phyloP scores from a whole-genome alignment of 176 grass and related monocot genomes.

The Oryza coarctata region DNA sequence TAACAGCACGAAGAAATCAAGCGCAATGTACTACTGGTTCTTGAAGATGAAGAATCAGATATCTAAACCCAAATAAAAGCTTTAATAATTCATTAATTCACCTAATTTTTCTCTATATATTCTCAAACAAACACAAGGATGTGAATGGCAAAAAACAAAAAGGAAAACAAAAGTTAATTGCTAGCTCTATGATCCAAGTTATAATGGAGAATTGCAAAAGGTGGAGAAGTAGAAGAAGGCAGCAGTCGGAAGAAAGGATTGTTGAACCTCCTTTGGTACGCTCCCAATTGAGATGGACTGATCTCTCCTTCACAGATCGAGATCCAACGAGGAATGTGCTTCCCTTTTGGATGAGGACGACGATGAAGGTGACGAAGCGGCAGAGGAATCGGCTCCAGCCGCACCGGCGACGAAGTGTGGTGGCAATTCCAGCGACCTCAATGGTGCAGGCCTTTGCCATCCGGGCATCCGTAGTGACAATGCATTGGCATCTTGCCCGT shows the following conservation, averaged over 20 bases:
- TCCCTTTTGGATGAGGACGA: slow-evolving; percentile 74
- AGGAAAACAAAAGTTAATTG: slow-evolving; percentile 41
- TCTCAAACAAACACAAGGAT: slow-evolving; percentile 62
- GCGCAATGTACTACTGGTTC: slow-evolving; percentile 9
- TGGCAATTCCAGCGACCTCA: slow-evolving; percentile 46
- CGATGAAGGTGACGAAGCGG: slow-evolving; percentile 48
- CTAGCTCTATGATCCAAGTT: slow-evolving; percentile 55
- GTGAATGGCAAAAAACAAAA: slow-evolving; percentile 43
- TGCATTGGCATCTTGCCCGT: slow-evolving; percentile 38
- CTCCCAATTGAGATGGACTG: slow-evolving; percentile 10
- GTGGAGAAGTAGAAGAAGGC: slow-evolving; percentile 22
- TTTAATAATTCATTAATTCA: slow-evolving; percentile 29
- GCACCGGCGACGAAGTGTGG: slow-evolving; percentile 19
- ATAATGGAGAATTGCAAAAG: slow-evolving; percentile 59
- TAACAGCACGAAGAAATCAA: slow-evolving; percentile 23
- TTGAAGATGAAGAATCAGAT: slow-evolving; percentile 31
- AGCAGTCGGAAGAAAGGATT: slow-evolving; percentile 48
- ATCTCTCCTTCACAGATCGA: slow-evolving; percentile 65
- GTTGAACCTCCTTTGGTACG: slow-evolving; percentile 64
- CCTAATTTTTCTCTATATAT: slow-evolving; percentile 63
- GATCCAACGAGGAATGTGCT: slow-evolving; percentile 84
- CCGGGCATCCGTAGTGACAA: slow-evolving; percentile 59
- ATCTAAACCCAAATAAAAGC: slow-evolving; percentile 34
- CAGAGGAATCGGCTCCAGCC: slow-evolving; percentile 36
- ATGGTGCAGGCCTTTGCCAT: slow-evolving; percentile 52